phyloP scores from a whole-genome alignment of 2,329 filamentous ascomycete species.

The Didymella segeticola region DNA sequence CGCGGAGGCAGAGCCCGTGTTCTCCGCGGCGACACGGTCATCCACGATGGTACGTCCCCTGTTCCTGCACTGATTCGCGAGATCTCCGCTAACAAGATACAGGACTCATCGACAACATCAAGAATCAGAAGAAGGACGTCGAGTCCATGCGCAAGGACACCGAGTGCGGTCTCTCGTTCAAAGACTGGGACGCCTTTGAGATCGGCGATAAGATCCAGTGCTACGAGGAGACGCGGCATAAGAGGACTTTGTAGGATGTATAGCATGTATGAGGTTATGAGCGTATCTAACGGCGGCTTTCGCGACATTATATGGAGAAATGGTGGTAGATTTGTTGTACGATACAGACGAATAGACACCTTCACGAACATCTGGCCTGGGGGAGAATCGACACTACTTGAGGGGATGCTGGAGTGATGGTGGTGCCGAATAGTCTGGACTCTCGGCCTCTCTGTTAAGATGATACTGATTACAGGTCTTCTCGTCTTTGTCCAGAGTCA shows the following conservation, averaged over 20 bases:
- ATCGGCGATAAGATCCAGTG: conserved; percentile 86
- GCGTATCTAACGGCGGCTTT: too few relatives aligned
- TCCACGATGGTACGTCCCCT: conserved; percentile 78
- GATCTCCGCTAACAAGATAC: conserved; percentile 9
- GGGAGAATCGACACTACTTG: too few relatives aligned
- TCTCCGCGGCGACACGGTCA: conserved; percentile 69
- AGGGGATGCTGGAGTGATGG: too few relatives aligned
- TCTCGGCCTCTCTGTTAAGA: too few relatives aligned
- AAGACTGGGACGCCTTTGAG: conserved; percentile 77
- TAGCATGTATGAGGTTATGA: too few relatives aligned
- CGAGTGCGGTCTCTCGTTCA: conserved; percentile 92
- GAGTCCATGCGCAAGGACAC: conserved; percentile 86
- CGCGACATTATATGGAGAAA: too few relatives aligned
- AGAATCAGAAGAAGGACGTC: conserved; percentile 92
- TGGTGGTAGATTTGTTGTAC: too few relatives aligned
- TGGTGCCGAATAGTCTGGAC: too few relatives aligned
- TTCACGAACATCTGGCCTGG: too few relatives aligned
- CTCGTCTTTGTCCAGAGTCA: too few relatives aligned
- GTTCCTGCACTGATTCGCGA: not conserved
- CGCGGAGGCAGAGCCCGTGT: conserved; percentile 73
- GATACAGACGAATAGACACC: too few relatives aligned
- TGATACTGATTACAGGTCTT: too few relatives aligned
- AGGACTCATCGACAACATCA: conserved; percentile 83
- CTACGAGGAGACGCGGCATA: conserved; percentile 80
- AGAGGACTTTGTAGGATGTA: conserved; percentile 59